Conservation (phyloP, 768 basidiomycete genomes). For the Lactifluus pinguis region DNA sequence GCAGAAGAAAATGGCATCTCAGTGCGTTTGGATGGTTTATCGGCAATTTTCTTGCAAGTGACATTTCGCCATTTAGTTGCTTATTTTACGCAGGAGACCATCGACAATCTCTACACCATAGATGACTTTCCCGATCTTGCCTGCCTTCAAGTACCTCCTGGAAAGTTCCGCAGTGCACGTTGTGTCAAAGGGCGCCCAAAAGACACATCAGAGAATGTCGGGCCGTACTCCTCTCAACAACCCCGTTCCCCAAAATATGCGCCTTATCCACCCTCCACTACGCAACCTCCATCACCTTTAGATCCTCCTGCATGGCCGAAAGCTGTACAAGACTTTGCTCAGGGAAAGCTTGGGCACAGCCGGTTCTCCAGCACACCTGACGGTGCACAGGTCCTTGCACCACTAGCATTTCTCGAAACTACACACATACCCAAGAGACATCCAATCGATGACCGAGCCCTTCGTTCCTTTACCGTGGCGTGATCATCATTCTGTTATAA, state of each 20-base stretch:
- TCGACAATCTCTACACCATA: constrained; percentile 24
- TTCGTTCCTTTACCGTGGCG: constrained; percentile 45
- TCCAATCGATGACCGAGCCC: constrained; percentile 59
- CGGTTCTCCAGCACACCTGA: constrained; percentile 15
- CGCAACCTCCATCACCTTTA: constrained; percentile 12
- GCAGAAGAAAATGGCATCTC: constrained; percentile 75
- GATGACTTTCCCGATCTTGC: constrained; percentile 28
- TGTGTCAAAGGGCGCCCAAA: constrained; percentile 23
- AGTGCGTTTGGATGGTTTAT: constrained; percentile 37
- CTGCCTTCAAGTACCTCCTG: constrained; percentile 26
- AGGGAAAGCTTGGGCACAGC: constrained; percentile 17
- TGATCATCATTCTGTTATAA: constrained; percentile 5
- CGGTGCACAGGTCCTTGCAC: constrained; percentile 36
- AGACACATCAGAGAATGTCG: constrained; percentile 3
- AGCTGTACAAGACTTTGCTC: constrained; percentile 9
- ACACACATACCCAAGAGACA: constrained; percentile 56
- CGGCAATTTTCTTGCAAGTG: background rate
- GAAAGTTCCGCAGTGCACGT: constrained; percentile 28
- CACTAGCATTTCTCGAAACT: constrained; percentile 53
- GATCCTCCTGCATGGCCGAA: constrained; percentile 17
- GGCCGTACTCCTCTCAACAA: constrained; percentile 10
- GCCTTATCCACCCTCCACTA: constrained; percentile 8
- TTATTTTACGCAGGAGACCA: constrained; percentile 30
- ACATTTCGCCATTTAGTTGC: constrained; percentile 25
- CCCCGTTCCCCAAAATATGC: constrained; percentile 12